Percentiles rank a stretch among this genome's conserved stretches.
Evolutionary conservation across 202 grass and related monocot species (phyloP).

Genomic region (Miscanthus sacchariflorus): DNA sequence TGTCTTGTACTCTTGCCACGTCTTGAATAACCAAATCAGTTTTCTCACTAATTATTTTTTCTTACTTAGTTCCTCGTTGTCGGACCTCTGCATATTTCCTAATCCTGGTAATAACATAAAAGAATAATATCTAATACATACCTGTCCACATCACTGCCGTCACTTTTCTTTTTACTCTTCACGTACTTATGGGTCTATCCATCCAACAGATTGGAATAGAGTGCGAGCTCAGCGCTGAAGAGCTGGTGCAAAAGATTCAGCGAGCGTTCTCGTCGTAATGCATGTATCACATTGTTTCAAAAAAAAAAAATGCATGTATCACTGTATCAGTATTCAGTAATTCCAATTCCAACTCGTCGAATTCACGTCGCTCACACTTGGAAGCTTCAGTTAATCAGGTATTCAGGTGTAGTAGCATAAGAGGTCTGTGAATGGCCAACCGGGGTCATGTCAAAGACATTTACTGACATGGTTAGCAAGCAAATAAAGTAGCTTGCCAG

Average conservation of each 20-base stretch:
- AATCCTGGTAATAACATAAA: not conserved
- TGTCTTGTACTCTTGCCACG: not conserved
- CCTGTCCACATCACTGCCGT: not conserved
- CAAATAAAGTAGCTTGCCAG: not conserved
- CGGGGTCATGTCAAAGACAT: not conserved
- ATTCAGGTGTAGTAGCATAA: conserved; percentile 8
- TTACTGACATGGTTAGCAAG: not conserved
- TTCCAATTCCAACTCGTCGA: not conserved
- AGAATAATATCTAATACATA: not conserved
- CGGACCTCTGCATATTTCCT: not conserved
- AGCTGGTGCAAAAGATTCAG: conserved; percentile 84
- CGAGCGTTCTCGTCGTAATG: conserved; percentile 67
- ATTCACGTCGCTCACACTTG: not conserved
- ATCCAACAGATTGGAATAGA: conserved; percentile 90
- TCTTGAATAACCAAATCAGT: not conserved
- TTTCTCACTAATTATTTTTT: not conserved
- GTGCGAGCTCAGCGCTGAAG: conserved; percentile 87
- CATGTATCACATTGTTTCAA: not conserved
- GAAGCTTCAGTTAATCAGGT: not conserved
- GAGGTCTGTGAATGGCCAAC: not conserved
- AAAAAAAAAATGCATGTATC: not conserved
- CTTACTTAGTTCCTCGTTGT: not conserved
- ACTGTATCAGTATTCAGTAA: not conserved
- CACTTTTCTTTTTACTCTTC: not conserved
- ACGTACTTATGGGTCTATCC: not conserved